A percentile compares a stretch with the other conserved stretches of the same genome.
phyloP scores from a whole-genome alignment of 257 asterid species.

The Rauvolfia tetraphylla region DNA sequence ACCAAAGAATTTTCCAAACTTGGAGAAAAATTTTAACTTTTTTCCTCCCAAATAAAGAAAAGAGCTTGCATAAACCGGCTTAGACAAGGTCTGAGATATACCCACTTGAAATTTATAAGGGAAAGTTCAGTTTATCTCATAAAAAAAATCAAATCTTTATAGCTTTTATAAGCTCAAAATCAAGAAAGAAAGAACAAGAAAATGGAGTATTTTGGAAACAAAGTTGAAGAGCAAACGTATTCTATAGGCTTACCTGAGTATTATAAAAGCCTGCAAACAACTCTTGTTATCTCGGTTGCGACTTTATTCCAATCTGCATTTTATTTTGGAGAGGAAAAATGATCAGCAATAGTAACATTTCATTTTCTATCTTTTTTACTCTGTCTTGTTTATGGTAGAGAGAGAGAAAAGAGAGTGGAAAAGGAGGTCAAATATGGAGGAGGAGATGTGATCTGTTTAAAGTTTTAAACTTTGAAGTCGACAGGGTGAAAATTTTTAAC shows the following conservation, averaged over 20 bases:
- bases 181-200: not conserved
- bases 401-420: not conserved
- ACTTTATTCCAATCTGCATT: not conserved
- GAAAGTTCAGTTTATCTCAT: not conserved
- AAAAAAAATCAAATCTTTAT: constrained; percentile 17
- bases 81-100: not conserved
- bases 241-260: constrained; percentile 3
- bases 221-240: not conserved
- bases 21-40: not conserved
- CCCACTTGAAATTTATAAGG: constrained; percentile 14
- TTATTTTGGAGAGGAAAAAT: not conserved
- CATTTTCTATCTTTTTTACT: not conserved
- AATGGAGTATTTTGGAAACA: not conserved
- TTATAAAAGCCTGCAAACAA: not conserved
- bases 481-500: not conserved
- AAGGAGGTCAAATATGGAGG: not conserved
- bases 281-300: too few relatives aligned
- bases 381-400: not conserved
- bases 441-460: not conserved
- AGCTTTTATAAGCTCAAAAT: not conserved
- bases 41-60: not conserved
- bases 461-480: not conserved
- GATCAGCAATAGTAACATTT: not conserved
- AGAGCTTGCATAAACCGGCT: not conserved
- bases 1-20: not conserved